Evolutionary conservation across 2,329 filamentous ascomycete genomes (phyloP), one percentile per base, ranked within the genome.

Genomic region (Colletotrichum sp.): DNA sequence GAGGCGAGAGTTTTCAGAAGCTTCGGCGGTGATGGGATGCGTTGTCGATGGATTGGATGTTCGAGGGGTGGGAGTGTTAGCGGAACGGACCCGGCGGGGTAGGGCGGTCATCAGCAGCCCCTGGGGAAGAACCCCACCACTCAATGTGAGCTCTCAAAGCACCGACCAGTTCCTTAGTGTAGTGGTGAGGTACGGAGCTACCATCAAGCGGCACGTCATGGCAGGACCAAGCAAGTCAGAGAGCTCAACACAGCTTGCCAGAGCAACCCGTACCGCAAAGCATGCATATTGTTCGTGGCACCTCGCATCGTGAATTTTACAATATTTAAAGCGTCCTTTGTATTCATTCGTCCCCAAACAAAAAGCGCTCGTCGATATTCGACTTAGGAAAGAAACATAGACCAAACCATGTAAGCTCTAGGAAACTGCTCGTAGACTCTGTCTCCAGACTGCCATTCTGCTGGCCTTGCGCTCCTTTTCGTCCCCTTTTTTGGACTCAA

Each of bases 401-500:
- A 73, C 58, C 65, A 73, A 76, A 69, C 73, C 73, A 65, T 73
- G 65, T 69, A 76, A 76, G 73, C 64, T 76, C 70, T 76, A 76
- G 73, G 73, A 76, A 76, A 76, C 73, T 73, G 70, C 65, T 69
- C 70, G 48, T 56, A 65, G 71, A 76, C 73, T 69, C 56, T 61
- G 73, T 76, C 73, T 69, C 70, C 73, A 73, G 30, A 69, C 66
- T 60, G 48, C 56, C 70, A 34, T 58, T 69, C 43, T 67, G n/a
- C 73, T 69, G 70, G 73, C 69, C 73, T 56, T 62, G 56, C 56
- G 48, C 70, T 58, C 58, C 26, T 69, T 75, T 74, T 66, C 70
- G 73, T 66, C 70, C 71, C 58, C 74, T 74, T 76, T 60, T 76
- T 60, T 65, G 28, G 26, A 52, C 64, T 8, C 24, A 30, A 48